Percentiles rank a stretch among this genome's conserved stretches.
Evolutionary conservation across 257 asterid genomes (phyloP).

Genomic region (Agastache rugosa): DNA sequence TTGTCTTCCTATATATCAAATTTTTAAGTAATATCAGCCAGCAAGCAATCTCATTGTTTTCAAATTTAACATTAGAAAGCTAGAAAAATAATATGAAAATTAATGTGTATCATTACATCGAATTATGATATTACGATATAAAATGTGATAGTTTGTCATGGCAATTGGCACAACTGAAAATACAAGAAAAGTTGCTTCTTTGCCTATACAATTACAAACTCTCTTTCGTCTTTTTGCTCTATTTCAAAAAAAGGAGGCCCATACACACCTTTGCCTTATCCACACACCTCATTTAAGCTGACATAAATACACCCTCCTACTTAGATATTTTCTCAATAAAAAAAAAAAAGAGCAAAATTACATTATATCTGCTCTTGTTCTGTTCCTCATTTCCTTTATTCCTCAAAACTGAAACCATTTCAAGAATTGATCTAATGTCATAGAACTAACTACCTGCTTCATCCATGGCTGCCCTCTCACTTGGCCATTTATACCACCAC

Average conservation of each 20-base stretch:
- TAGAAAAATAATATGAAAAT: neutral
- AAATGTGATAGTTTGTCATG: neutral
- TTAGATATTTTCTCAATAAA: constrained; percentile 35
- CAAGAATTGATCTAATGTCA: constrained; percentile 35
- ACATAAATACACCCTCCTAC: neutral
- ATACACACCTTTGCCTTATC: constrained; percentile 48
- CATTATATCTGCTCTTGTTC: neutral
- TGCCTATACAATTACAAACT: constrained; percentile 20
- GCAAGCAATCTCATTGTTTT: too few species aligned
- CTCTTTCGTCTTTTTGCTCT: neutral
- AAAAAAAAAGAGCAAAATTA: neutral
- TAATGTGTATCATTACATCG: too few species aligned
- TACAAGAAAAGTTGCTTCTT: constrained; percentile 30
- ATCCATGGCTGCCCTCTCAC: constrained; percentile 54
- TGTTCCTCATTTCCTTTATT: neutral
- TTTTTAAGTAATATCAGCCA: too few species aligned
- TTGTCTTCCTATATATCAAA: too few species aligned
- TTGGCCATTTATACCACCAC: constrained; percentile 35
- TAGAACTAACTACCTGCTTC: constrained; percentile 1
- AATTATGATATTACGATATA: too few species aligned
- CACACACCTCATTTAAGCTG: constrained; percentile 24
- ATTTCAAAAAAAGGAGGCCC: constrained; percentile 40
- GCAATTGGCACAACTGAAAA: neutral
- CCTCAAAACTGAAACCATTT: neutral
- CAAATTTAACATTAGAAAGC: neutral